These are phyloP conservation scores for Eragrostis nindensis DNA, from an alignment of 176 grass and related monocot genomes.

Conservation along the genomic window DNA sequence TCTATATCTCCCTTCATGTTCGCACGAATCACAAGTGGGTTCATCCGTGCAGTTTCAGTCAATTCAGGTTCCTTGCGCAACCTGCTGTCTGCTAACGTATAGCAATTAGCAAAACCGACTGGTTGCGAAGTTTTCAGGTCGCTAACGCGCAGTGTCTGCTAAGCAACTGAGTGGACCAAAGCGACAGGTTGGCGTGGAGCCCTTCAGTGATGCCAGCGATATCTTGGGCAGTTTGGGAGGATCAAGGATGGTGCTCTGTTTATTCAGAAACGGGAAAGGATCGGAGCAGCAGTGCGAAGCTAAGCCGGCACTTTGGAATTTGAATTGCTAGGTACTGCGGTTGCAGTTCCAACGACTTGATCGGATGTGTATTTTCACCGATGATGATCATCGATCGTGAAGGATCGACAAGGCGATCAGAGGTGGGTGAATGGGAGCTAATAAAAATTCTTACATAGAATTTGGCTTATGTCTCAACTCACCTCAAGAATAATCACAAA, in stretches of 20 bases:
- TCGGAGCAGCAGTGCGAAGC: neutral
- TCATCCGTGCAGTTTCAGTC: neutral
- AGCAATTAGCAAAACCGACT: neutral
- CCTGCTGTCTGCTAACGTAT: neutral
- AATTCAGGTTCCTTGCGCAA: conserved; percentile 31
- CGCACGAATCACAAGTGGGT: too few relatives aligned
- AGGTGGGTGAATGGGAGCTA: too few relatives aligned
- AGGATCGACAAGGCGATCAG: too few relatives aligned
- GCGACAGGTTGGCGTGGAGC: neutral
- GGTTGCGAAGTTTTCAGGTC: neutral
- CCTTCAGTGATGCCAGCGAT: neutral
- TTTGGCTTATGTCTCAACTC: too few relatives aligned
- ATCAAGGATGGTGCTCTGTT: neutral
- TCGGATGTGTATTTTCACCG: neutral
- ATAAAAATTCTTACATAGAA: too few relatives aligned
- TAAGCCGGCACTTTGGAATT: neutral
- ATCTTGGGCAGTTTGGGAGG: neutral
- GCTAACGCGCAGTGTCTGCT: neutral
- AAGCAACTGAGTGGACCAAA: conserved; percentile 3
- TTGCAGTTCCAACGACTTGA: neutral
- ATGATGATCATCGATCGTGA: neutral
- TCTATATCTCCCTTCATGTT: too few relatives aligned
- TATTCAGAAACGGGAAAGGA: neutral
- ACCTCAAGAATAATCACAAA: too few relatives aligned
- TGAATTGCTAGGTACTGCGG: neutral